Evolutionary conservation across 257 asterid species (phyloP).

Genomic region (Lithospermum erythrorhizon): DNA sequence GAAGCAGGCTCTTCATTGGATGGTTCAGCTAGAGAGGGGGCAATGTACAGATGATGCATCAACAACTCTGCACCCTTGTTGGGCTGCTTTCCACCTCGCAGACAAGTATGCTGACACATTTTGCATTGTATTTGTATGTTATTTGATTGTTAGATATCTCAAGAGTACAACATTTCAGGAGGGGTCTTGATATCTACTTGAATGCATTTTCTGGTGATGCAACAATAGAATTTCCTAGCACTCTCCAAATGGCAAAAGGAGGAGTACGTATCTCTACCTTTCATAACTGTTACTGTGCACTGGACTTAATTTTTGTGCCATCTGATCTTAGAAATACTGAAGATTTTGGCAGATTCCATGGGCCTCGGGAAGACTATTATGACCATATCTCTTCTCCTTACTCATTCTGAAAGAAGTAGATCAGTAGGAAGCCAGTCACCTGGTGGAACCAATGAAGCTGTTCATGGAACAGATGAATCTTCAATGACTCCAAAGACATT

Average conservation of each 20-base stretch:
- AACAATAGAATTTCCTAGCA: slow-evolving; percentile 79
- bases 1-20: slow-evolving; percentile 97
- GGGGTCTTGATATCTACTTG: slow-evolving; percentile 60
- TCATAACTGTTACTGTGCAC: slow-evolving; percentile 3
- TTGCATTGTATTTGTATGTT: slow-evolving; percentile 7
- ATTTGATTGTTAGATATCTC: slow-evolving; percentile 6
- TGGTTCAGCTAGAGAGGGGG: slow-evolving; percentile 78
- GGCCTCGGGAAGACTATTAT: slow-evolving; percentile 98
- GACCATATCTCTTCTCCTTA: slow-evolving; percentile 86
- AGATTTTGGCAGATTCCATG: slow-evolving; percentile 98
- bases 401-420: slow-evolving; percentile 54
- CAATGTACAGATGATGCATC: slow-evolving; percentile 55
- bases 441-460: slow-evolving; percentile 31
- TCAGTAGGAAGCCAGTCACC: slow-evolving; percentile 31
- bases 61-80: slow-evolving; percentile 81
- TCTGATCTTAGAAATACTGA: slow-evolving; percentile 25
- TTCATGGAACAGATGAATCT: slow-evolving; percentile 30
- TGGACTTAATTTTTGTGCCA: slow-evolving; percentile 9
- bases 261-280: slow-evolving; percentile 61
- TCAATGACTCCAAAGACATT: slow-evolving; percentile 41
- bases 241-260: slow-evolving; percentile 92
- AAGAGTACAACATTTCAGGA: slow-evolving; percentile 38
- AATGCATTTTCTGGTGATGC: slow-evolving; percentile 95
- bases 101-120: slow-evolving; percentile 42
- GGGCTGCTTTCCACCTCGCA: slow-evolving; percentile 81